Evolutionary conservation across 441 rosid genomes (phyloP).

Genomic region (Rhodomyrtus psidioides): DNA sequence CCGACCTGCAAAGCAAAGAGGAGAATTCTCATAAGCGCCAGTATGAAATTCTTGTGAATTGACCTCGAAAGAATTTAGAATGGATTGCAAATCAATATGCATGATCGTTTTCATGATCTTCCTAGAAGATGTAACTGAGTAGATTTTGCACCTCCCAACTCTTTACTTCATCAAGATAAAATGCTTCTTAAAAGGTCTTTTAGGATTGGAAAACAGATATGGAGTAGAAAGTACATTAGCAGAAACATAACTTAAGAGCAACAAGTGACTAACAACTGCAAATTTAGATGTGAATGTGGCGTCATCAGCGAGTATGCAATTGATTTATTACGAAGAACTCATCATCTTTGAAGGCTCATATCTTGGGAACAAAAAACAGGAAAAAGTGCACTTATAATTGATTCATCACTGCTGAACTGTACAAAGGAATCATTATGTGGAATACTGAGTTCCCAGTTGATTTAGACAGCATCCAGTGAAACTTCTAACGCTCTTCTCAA

Average conservation of each 20-base stretch:
- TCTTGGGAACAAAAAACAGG: background rate
- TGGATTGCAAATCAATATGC: background rate
- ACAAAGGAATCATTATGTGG: background rate
- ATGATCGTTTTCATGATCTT: background rate
- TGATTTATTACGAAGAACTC: background rate
- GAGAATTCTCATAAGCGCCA: background rate
- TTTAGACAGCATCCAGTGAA: background rate
- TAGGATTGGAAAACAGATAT: background rate
- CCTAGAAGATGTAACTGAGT: background rate
- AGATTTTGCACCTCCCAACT: background rate
- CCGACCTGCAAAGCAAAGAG: background rate
- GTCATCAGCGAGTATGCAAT: background rate
- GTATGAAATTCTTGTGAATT: background rate
- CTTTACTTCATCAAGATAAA: background rate
- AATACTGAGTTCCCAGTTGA: background rate
- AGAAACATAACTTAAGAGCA: background rate
- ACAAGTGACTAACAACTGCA: background rate
- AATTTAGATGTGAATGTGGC: background rate
- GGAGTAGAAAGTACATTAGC: background rate
- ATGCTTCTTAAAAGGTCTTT: background rate
- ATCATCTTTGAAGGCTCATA: background rate
- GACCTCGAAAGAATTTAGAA: background rate
- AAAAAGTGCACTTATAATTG: background rate
- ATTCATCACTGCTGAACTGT: background rate
- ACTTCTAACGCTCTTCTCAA: background rate